These are phyloP conservation scores for Dothiorella sarmentorum DNA, from an alignment of 2,329 filamentous ascomycete genomes.

Conservation along the genomic window DNA sequence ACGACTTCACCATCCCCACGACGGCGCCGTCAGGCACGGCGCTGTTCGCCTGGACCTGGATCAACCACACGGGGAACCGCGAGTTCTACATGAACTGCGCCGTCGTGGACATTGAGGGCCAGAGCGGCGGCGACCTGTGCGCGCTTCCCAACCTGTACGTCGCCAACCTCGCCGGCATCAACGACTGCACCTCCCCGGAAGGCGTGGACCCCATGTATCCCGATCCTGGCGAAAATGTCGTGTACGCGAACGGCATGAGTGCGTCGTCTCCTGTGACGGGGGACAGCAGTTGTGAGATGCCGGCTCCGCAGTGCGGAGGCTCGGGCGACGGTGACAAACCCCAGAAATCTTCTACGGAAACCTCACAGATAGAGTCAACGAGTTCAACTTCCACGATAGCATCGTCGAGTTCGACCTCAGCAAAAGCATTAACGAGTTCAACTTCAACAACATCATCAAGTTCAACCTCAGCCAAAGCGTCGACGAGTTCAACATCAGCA, in stretches of 20 bases:
- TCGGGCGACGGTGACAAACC: background rate
- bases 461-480: background rate
- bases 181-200: slow-evolving; percentile 39
- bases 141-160: slow-evolving; percentile 43
- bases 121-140: slow-evolving; percentile 23
- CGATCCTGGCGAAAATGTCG: slow-evolving; percentile 39
- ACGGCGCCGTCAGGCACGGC: slow-evolving; percentile 60
- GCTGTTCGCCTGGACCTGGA: slow-evolving; percentile 68
- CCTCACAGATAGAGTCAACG: no score
- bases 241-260: slow-evolving; percentile 35
- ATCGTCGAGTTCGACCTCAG: no score
- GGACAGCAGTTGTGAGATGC: slow-evolving; percentile 32
- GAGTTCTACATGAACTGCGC: slow-evolving; percentile 91
- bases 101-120: slow-evolving; percentile 56
- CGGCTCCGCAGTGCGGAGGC: background rate
- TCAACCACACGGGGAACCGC: slow-evolving; percentile 72
- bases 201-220: slow-evolving; percentile 40
- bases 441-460: no score
- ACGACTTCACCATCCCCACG: slow-evolving; percentile 63
- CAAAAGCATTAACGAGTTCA: no score
- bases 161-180: slow-evolving; percentile 42
- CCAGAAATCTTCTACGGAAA: background rate
- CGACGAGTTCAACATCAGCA: background rate
- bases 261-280: slow-evolving; percentile 25
- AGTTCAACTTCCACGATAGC: no score